Base-by-base conservation (phyloP, 1,284 basidiomycete species). In the Leucoagaricus sp. region DNA sequence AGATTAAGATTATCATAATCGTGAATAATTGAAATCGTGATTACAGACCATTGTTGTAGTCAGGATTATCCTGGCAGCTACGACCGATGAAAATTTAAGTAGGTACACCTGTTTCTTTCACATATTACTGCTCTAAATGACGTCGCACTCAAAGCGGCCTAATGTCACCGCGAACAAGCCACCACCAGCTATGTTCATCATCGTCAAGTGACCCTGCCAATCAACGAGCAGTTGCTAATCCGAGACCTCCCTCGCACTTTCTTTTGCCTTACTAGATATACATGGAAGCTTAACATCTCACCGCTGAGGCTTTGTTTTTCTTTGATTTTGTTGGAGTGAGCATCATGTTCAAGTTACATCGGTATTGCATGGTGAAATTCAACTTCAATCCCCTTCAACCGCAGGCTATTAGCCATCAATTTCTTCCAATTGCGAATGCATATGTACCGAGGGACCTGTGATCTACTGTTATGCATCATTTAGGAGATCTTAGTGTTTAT, bases 201-300 rank as follows among this genome's bases (percentile, higher is more conserved):
- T 25, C 21, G 31, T 53, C 51, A 53, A 53, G 31, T 46, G 41
- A 36, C 51, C 41, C 23, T 23, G 21, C 23, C 19, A 31, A 54
- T 54, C 44, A 31, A 15, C 13, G 15, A 26, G 28, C 40, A 23
- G 15, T 38, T 53, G 9, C 51, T 19, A 23, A 45, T 36, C 8
- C 29, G 25, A 40, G 31, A 17, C 10, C 36, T 13, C 23, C 4
- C 33, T 34, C 29, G 12, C 8, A 17, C 9, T 21, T 52, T 44
- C 26, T 19, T 33, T 34, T 4, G 4, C 33, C 34, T 25, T 13
- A 15, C 10, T 25, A 21, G 17, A 49, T 26, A 49, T 28, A 15
- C 34, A 26, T 25, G 33, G 33, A 25, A 21, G 13, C 6, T 5
- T n/a, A n/a, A n/a, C n/a, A n/a, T n/a, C 5, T 40, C 17, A 17